Evolutionary conservation across 2,329 filamentous ascomycete species (phyloP).

Genomic region (Fusarium nanum): DNA sequence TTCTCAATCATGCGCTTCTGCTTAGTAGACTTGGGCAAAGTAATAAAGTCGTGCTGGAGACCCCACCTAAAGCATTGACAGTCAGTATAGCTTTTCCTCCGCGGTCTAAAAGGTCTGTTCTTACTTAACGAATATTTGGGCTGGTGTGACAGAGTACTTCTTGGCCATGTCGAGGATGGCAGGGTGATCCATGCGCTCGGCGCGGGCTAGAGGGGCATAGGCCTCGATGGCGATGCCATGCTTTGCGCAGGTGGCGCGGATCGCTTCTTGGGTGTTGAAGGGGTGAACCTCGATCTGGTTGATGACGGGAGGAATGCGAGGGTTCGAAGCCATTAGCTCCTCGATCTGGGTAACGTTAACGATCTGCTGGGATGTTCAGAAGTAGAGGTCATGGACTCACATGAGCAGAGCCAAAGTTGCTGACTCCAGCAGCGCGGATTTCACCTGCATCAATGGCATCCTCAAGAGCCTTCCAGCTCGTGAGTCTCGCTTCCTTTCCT

Average conservation of each 20-base stretch:
- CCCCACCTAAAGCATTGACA: constrained; percentile 68
- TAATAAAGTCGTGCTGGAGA: constrained; percentile 78
- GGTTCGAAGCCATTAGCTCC: constrained; percentile 73
- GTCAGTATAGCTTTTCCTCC: fast-evolving
- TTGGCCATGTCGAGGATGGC: constrained; percentile 70
- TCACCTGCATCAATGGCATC: constrained; percentile 80
- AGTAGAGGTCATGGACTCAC: constrained; percentile 55
- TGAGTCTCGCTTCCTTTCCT: constrained; percentile 72
- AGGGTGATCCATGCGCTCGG: constrained; percentile 75
- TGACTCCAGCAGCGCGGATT: constrained; percentile 77
- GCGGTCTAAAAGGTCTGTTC: not conserved
- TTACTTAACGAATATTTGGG: constrained; percentile 75
- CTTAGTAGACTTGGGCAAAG: constrained; percentile 77
- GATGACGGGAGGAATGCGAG: constrained; percentile 72
- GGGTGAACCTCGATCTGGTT: constrained; percentile 88
- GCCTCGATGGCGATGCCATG: constrained; percentile 79
- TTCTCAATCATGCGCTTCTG: constrained; percentile 74
- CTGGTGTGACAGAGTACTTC: constrained; percentile 77
- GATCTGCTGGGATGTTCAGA: fast-evolving
- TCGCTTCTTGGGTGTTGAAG: constrained; percentile 79
- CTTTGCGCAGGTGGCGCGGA: constrained; percentile 73
- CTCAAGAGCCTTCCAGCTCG: constrained; percentile 81
- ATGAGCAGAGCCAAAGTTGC: constrained; percentile 82
- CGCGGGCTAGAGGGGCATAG: constrained; percentile 81
- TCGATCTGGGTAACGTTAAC: constrained; percentile 62